Percentiles rank a stretch among this genome's conserved stretches.
Conservation (phyloP, 2,329 filamentous ascomycete genomes). For the Microcyclospora pomicola region DNA sequence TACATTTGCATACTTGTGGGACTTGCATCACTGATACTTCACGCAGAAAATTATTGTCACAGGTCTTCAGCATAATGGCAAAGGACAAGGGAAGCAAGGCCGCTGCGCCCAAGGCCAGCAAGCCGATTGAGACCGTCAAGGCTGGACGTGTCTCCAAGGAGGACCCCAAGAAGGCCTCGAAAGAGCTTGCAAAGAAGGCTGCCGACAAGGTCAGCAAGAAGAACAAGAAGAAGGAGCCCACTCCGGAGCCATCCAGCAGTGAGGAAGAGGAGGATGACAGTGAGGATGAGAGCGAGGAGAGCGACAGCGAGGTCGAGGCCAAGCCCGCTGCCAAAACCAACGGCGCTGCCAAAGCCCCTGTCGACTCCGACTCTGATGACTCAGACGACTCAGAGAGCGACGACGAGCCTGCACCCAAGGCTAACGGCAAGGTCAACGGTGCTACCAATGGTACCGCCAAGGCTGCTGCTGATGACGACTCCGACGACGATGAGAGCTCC, state of each 20-base stretch:
- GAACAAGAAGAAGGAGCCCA: conserved; percentile 37
- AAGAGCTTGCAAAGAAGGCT: conserved; percentile 39
- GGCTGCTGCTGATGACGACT: conserved; percentile 7
- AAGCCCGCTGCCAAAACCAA: conserved; percentile 15
- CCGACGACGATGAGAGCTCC: conserved; percentile 6
- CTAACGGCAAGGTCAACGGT: conserved; percentile 9
- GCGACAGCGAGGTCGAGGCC: conserved; percentile 25
- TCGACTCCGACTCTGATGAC: conserved; percentile 2
- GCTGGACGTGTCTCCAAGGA: conserved; percentile 55
- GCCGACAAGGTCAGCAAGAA: conserved; percentile 28
- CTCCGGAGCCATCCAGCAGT: conserved; percentile 30
- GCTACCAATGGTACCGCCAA: conserved; percentile 15
- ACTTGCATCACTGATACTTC: conserved; percentile 1
- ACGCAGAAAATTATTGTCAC: conserved; percentile 17
- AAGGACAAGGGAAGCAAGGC: conserved; percentile 32
- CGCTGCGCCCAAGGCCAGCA: conserved; percentile 35
- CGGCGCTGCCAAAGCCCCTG: conserved; percentile 9
- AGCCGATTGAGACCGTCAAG: conserved; percentile 51
- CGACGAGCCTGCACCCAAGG: conserved; percentile 10
- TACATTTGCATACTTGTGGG: conserved; percentile 9
- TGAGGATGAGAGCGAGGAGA: conserved; percentile 22
- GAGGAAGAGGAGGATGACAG: conserved; percentile 21
- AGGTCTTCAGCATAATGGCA: conserved; percentile 23
- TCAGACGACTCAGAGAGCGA: conserved; percentile 7
- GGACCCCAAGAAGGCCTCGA: conserved; percentile 43